A percentile compares a stretch with the other conserved stretches of the same genome.
Evolutionary conservation across 2,329 filamentous ascomycete species (phyloP).

Genomic region (Aspergillus novoparasiticus): DNA sequence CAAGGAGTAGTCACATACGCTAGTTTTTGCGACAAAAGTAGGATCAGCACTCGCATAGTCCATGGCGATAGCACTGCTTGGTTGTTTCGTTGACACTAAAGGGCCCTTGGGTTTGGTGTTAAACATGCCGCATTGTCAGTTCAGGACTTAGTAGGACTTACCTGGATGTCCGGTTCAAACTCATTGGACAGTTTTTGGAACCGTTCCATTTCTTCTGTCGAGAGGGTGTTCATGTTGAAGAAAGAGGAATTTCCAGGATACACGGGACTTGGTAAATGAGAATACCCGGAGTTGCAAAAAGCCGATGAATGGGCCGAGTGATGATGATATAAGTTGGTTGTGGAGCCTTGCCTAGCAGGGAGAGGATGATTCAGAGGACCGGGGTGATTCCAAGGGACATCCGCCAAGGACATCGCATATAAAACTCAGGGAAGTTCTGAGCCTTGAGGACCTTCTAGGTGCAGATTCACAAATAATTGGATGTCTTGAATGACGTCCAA

Average conservation of each 20-base stretch:
- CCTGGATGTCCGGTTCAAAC: constrained; percentile 60
- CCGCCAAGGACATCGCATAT: constrained; percentile 42
- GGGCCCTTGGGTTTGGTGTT: constrained; percentile 66
- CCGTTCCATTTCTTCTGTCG: constrained; percentile 59
- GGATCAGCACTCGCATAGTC: constrained; percentile 90
- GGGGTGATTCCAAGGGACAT: constrained; percentile 35
- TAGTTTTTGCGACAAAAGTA: constrained; percentile 82
- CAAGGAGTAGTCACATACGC: constrained; percentile 53
- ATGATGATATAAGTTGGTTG: constrained; percentile 24
- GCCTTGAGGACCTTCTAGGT: constrained; percentile 14
- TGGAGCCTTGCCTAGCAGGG: constrained; percentile 32
- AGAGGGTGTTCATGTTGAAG: constrained; percentile 42
- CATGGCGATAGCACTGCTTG: constrained; percentile 74
- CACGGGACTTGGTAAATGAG: constrained; percentile 26
- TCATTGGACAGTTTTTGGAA: constrained; percentile 65
- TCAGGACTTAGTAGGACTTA: constrained; percentile 29
- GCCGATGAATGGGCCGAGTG: constrained; percentile 24
- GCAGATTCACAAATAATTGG: constrained; percentile 13
- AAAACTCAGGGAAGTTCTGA: constrained; percentile 1
- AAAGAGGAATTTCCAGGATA: constrained; percentile 14
- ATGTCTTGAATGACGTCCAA: constrained; percentile 12
- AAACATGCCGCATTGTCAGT: constrained; percentile 18
- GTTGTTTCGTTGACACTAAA: constrained; percentile 75
- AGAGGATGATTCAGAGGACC: constrained; percentile 33
- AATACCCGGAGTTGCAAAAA: constrained; percentile 25